Evolutionary conservation across 129 eudicot genomes (phyloP).

Genomic region (Ambrosia trifida): DNA sequence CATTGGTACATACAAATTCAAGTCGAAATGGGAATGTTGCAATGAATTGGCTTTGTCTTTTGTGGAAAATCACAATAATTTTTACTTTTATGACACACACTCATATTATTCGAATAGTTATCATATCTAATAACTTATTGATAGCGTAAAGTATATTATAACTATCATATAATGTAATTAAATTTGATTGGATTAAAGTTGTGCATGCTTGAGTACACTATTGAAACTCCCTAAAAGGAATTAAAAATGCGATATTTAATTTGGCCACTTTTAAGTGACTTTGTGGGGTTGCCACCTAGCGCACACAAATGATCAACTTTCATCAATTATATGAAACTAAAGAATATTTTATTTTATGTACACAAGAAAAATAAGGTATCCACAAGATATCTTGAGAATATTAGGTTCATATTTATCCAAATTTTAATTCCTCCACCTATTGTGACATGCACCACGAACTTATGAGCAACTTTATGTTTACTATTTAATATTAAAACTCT

Average conservation of each 20-base stretch:
- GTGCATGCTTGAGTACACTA: constrained; percentile 9
- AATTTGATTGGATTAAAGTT: not conserved
- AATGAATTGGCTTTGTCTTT: not conserved
- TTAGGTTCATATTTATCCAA: not conserved
- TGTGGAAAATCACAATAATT: not conserved
- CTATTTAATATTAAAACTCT: not conserved
- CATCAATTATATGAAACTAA: not conserved
- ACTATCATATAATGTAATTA: not conserved
- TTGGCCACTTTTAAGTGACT: constrained; percentile 19
- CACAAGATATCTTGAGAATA: not conserved
- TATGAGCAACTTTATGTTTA: not conserved
- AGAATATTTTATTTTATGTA: not conserved
- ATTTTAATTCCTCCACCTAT: not conserved
- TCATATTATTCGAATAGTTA: not conserved
- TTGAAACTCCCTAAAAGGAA: constrained; percentile 5
- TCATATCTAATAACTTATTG: not conserved
- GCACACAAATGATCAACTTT: not conserved
- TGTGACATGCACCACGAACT: not conserved
- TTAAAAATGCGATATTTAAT: not conserved
- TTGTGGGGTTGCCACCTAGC: constrained; percentile 19
- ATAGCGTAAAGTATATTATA: not conserved
- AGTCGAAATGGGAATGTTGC: not conserved
- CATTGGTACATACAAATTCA: constrained; percentile 25
- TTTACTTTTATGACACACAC: not conserved
- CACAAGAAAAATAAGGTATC: not conserved